phyloP scores from a whole-genome alignment of 108 stramenopile genomes.

The Fragilariopsis cylindrus region DNA sequence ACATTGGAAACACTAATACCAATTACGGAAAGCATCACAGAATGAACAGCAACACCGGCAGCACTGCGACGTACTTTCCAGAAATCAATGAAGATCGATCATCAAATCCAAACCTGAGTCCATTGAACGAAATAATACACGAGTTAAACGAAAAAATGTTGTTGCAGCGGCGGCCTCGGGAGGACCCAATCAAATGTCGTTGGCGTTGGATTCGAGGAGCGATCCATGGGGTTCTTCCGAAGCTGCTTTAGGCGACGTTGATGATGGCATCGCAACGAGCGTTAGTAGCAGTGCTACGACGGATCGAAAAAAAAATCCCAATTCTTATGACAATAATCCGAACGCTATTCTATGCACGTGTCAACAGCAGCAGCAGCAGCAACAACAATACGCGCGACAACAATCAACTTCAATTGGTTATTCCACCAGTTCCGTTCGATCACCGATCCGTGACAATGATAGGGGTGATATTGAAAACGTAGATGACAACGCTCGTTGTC shows the following conservation, averaged over 20 bases:
- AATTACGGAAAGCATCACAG: no score
- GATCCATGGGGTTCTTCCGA: slow-evolving; percentile 44
- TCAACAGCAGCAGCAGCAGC: not conserved
- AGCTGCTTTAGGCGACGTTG: not conserved
- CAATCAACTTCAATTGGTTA: not conserved
- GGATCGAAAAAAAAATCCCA: no score
- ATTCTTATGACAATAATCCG: not conserved
- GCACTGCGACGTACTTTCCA: slow-evolving; percentile 22
- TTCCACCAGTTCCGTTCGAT: no score
- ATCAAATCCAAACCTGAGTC: slow-evolving; percentile 27
- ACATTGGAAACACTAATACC: no score
- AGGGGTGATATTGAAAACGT: not conserved
- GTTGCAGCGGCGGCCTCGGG: slow-evolving; percentile 45
- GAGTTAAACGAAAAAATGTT: slow-evolving; percentile 51
- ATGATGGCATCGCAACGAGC: not conserved
- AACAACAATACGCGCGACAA: no score
- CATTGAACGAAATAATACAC: slow-evolving; percentile 39
- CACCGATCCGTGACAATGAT: no score
- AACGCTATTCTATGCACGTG: not conserved
- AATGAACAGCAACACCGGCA: no score
- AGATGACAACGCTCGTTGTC: not conserved
- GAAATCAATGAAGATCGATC: slow-evolving; percentile 30
- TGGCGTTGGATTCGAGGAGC: slow-evolving; percentile 24
- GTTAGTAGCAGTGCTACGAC: not conserved
- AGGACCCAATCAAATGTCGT: slow-evolving; percentile 21